Percentiles rank a stretch among this genome's conserved stretches.
phyloP scores from a whole-genome alignment of 768 basidiomycete species.

The Strobilomyces confusus region DNA sequence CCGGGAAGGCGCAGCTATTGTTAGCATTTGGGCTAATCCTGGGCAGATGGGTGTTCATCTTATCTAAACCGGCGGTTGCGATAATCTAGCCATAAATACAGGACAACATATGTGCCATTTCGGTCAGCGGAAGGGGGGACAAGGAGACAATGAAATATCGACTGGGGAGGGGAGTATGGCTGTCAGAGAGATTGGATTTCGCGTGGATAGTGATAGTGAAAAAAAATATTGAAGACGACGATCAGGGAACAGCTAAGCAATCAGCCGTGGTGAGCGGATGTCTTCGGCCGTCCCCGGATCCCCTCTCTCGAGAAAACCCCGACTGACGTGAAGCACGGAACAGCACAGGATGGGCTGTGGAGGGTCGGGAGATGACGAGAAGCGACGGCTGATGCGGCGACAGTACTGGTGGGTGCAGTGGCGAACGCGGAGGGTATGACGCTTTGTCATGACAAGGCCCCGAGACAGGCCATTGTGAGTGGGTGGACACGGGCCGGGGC shows the following conservation, averaged over 20 bases:
- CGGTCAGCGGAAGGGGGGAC: too few relatives aligned
- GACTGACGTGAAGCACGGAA: conserved; percentile 6
- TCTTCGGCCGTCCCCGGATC: background rate
- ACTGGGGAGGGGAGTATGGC: too few relatives aligned
- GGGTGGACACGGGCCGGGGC: conserved; percentile 6
- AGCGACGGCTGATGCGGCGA: conserved; percentile 7
- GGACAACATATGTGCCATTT: background rate
- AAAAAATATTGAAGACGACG: background rate
- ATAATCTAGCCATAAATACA: conserved; percentile 5
- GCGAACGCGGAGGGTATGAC: background rate
- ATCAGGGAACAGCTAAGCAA: background rate
- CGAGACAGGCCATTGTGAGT: conserved; percentile 12
- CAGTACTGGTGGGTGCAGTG: background rate
- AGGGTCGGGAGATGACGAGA: conserved; percentile 13
- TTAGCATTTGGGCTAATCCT: conserved; percentile 9
- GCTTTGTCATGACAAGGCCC: background rate
- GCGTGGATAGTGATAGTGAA: background rate
- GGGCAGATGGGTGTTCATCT: conserved; percentile 5
- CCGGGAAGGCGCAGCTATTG: conserved; percentile 11
- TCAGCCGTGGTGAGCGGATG: conserved; percentile 6
- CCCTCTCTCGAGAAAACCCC: background rate
- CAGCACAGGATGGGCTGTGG: conserved; percentile 9
- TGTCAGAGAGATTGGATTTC: background rate
- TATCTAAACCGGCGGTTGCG: conserved; percentile 14
- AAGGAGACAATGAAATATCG: background rate